Conservation (phyloP, 257 asterid genomes). For the Ocimum tenuiflorum region DNA sequence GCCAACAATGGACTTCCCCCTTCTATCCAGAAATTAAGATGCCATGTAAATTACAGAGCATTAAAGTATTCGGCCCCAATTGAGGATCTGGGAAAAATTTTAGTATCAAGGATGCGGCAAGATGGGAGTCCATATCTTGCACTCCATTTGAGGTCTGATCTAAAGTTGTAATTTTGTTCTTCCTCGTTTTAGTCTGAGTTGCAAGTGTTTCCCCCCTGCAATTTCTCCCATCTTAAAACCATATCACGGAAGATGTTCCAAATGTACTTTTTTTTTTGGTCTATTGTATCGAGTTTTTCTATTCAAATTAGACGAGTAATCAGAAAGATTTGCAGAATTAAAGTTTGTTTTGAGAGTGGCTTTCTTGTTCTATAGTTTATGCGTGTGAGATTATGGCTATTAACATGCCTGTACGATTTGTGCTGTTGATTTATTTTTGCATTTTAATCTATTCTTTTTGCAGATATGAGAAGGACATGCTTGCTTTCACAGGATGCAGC, state of each 20-base stretch:
- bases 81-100: conserved; percentile 57
- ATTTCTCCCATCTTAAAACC: background rate
- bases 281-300: background rate
- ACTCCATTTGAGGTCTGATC: conserved; percentile 77
- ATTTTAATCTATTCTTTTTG: conserved; percentile 24
- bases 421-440: background rate
- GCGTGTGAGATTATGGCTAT: background rate
- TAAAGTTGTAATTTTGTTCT: background rate
- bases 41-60: conserved; percentile 86
- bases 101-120: conserved; percentile 70
- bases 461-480: conserved; percentile 98
- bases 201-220: background rate
- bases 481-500: conserved; percentile 96
- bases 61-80: conserved; percentile 72
- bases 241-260: background rate
- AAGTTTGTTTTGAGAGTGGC: background rate
- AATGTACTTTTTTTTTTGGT: background rate
- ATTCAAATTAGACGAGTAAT: background rate
- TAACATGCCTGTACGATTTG: background rate
- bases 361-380: background rate
- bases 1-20: conserved; percentile 77
- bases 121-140: conserved; percentile 75
- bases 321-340: background rate
- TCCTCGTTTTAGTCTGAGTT: background rate
- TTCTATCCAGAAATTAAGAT: conserved; percentile 83